Evolutionary conservation across 495 filamentous ascomycete species (phyloP), one percentile per base, ranked within the genome.

Genomic region (Lophiostoma macrostomum): DNA sequence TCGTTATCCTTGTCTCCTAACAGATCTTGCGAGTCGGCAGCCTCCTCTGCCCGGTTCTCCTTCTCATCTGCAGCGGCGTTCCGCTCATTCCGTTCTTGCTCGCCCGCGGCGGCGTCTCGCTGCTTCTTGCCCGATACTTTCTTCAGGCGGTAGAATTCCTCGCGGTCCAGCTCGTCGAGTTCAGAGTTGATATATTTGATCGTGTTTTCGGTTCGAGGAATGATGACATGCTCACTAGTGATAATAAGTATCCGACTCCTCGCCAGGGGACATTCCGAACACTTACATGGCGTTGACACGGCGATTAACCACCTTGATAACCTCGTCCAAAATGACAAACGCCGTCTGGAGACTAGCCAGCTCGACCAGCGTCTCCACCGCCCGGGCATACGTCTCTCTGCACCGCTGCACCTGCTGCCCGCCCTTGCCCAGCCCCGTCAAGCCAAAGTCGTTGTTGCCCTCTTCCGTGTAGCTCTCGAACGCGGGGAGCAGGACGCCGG

Each of bases 131-230:
- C 80, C n/a, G 89, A 89, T 19, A 96, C 91, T 77, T 99, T 99
- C 76, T 97, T 99, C 63, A 99, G 74, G 43, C 93, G 82, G 70
- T 95, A 98, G 72, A 99, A 99, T 64, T 99, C 93, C 69, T 99
- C 93, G 73, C 93, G 79, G 74, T 99, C 93, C 32, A 99, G 76
- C 74, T 99, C 93, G 67, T 99, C 93, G 13, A 99, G 83, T 67
- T 99, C 93, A 8, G 90, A 95, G 73, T 96, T 99, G 79, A 99
- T 99, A 67, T 98, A 96, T 73, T 90, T 96, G 76, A 99, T 99
- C 42, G 93, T 99, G 60, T 97, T 99, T 67, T 97, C 91, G 16
- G 93, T 99, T 38, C 93, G 79, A 23, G 93, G 93, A 58, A 99
- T 97, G 61, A 99, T 97, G 49, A 99, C 94, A 72, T 98, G 90